phyloP scores from a whole-genome alignment of 208 protist genomes.

The Zelonia costaricensis region DNA sequence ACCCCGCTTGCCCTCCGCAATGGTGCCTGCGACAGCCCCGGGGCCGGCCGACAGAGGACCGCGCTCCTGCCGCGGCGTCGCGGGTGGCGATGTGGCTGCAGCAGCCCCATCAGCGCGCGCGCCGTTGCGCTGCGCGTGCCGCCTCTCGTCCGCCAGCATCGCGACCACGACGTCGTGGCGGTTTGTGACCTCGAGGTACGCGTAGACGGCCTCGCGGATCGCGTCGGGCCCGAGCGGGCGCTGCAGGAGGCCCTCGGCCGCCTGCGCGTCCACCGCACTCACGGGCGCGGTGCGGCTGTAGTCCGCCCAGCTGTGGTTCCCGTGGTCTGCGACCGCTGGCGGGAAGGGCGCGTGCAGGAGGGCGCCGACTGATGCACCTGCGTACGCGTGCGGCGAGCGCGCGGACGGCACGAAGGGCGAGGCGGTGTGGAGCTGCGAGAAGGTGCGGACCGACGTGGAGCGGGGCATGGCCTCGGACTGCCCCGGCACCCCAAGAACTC shows the following conservation, averaged over 20 bases:
- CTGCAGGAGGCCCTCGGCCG: constrained; percentile 11
- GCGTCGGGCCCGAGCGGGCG: constrained; percentile 22
- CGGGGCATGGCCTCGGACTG: not conserved
- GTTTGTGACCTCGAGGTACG: constrained; percentile 46
- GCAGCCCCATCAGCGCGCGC: not conserved
- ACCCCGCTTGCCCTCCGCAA: not conserved
- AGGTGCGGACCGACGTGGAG: constrained; percentile 14
- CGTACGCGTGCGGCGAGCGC: too few relatives aligned
- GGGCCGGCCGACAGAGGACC: not conserved
- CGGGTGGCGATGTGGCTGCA: not conserved
- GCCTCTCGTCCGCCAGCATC: constrained; percentile 40
- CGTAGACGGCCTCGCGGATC: constrained; percentile 38
- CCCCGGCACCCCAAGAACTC: not conserved
- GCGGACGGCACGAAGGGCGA: not conserved
- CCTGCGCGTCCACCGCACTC: not conserved
- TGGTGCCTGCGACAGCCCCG: not conserved
- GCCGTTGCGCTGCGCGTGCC: constrained; percentile 8
- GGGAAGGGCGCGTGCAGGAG: not conserved
- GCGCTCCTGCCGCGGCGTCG: not conserved
- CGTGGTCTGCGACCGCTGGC: too few relatives aligned
- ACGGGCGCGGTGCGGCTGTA: constrained; percentile 5
- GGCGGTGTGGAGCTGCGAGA: constrained; percentile 16
- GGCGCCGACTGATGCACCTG: too few relatives aligned
- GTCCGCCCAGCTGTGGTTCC: constrained; percentile 7
- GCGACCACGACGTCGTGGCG: constrained; percentile 54